Base-by-base conservation (phyloP, 352 stramenopile species). In the Phytophthora colocasiae region DNA sequence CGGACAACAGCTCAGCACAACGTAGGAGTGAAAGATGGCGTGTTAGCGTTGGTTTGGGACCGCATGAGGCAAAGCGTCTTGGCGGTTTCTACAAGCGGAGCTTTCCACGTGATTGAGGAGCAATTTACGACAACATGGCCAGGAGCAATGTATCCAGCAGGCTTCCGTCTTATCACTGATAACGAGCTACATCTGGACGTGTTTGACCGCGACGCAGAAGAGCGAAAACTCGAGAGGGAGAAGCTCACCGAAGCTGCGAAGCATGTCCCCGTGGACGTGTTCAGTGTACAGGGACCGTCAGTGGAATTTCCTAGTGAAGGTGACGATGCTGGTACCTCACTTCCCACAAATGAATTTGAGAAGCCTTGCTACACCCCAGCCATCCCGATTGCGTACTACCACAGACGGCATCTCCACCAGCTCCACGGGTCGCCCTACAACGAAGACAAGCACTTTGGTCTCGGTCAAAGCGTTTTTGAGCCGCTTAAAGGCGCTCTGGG, bases 141-240 rank as follows among this genome's bases (percentile, higher is more conserved):
- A 10, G 85, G 87, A 1, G 80, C 89, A 7, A 96, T 96, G 89
- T 96, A 96, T 52, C n/a, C 88, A 10, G 71, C 81, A 6, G 85
- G 86, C 0, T 96, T 95, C 50, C 85, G 80, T 15, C 53, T 96
- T 2, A 77, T 96, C 39, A 92, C 74, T 0, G 85, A 96, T 63
- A 96, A 96, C 46, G 87, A 94, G 62, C 27, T 83, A 14, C 81
- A 95, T 43, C 45, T 88, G 1, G 77, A 81, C 6, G 59, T 67
- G 11, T 76, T 80, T 40, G 64, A 77, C 3, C 66, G 31, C 11
- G 66, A 84, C 12, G 52, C 63, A 53, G 58, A 79, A 56, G 74
- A 77, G 17, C 58, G 57, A 15, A 75, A 82, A 49, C 49, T 19
- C 1, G 64, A 77, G 40, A 69, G 81, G n/a, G 59, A 83, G 11